Evolutionary conservation across 2,329 filamentous ascomycete genomes (phyloP).

Genomic region (Ceratocystis cacaofunesta): DNA sequence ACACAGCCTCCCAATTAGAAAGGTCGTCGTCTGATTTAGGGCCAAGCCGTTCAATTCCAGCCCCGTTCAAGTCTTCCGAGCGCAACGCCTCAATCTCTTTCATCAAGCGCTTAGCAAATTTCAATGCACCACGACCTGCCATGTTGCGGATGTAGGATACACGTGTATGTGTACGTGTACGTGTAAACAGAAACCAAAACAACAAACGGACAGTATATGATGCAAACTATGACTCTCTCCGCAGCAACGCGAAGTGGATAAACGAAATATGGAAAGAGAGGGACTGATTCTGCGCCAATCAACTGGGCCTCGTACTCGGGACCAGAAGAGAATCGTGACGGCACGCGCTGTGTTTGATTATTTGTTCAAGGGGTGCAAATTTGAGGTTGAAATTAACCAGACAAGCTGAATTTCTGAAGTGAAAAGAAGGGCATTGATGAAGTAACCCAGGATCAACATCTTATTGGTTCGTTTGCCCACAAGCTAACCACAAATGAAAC

Average conservation of each 20-base stretch:
- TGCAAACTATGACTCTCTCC: neutral
- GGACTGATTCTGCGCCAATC: neutral
- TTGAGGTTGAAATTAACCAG: neutral
- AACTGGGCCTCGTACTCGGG: neutral
- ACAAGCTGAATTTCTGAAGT: neutral
- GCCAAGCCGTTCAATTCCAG: slow-evolving; percentile 42
- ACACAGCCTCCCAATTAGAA: slow-evolving; percentile 43
- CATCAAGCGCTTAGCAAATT: slow-evolving; percentile 41
- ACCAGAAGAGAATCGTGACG: neutral
- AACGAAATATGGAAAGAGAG: neutral
- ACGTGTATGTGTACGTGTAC: no score
- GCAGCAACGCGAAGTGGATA: neutral
- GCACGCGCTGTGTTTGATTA: neutral
- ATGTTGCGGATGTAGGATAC: slow-evolving; percentile 25
- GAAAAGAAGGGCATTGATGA: neutral
- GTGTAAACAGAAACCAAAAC: neutral
- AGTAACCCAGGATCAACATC: neutral
- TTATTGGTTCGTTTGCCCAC: neutral
- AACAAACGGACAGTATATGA: neutral
- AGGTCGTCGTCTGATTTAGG: slow-evolving; percentile 40
- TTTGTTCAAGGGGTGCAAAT: neutral
- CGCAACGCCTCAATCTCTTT: slow-evolving; percentile 42
- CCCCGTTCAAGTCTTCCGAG: slow-evolving; percentile 26
- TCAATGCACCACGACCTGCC: slow-evolving; percentile 27
- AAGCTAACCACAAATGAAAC: neutral